Evolutionary conservation across 352 stramenopile genomes (phyloP).

Genomic region (Thraustochytrium sp.): DNA sequence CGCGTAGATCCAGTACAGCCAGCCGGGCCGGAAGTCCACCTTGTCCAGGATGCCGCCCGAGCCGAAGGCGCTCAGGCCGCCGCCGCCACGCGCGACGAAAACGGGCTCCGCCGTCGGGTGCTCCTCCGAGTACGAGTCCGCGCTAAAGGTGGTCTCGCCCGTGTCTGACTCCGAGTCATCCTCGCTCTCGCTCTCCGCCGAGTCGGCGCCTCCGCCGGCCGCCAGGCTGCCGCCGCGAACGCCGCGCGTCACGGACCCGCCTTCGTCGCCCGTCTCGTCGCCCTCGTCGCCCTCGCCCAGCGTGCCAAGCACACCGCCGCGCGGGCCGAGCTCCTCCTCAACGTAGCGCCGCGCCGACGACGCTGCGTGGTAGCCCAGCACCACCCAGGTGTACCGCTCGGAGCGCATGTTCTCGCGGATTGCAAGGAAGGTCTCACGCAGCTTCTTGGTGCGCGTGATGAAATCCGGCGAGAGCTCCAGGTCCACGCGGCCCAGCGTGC

Average conservation of each 20-base stretch:
- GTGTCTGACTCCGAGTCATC: not conserved
- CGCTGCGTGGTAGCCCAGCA: slow-evolving; percentile 12
- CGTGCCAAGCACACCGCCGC: not conserved
- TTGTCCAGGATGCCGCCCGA: not conserved
- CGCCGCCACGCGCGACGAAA: not conserved
- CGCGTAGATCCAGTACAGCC: slow-evolving; percentile 41
- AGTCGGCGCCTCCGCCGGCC: not conserved
- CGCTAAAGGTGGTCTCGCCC: not conserved
- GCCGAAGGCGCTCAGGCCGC: slow-evolving; percentile 21
- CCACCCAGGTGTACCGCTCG: slow-evolving; percentile 1
- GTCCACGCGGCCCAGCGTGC: not conserved
- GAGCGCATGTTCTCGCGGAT: slow-evolving; percentile 19
- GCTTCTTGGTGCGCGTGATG: not conserved
- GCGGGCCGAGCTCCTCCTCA: not conserved
- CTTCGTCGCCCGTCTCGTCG: not conserved
- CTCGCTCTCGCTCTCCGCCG: not conserved
- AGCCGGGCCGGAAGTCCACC: not conserved
- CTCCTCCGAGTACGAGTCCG: not conserved
- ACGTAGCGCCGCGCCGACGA: not conserved
- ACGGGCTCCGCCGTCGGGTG: not conserved
- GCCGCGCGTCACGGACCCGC: too few species aligned
- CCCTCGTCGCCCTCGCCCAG: not conserved
- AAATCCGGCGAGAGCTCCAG: not conserved
- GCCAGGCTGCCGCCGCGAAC: too few species aligned
- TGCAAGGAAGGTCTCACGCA: not conserved